Conservation (phyloP, 768 basidiomycete genomes). For the Trametes cinnabarina region DNA sequence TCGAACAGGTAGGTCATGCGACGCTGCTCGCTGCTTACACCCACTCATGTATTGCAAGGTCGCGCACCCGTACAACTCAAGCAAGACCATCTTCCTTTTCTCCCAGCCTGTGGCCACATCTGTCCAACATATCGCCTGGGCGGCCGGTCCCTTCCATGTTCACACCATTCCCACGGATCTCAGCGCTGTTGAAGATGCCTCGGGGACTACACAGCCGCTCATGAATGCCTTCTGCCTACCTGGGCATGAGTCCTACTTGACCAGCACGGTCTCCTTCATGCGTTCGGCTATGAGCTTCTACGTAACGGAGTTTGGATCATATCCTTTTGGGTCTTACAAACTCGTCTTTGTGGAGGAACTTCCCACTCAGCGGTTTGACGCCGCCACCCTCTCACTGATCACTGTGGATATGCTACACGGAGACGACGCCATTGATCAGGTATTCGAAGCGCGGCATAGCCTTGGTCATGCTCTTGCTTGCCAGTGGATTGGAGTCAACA, state of each 20-base stretch:
- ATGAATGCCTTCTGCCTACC: constrained; percentile 94
- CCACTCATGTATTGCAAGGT: constrained; percentile 47
- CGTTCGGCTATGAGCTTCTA: constrained; percentile 92
- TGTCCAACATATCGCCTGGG: constrained; percentile 95
- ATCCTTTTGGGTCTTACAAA: constrained; percentile 94
- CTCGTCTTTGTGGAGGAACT: constrained; percentile 91
- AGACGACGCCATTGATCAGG: constrained; percentile 89
- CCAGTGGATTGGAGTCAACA: constrained; percentile 97
- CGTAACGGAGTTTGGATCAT: constrained; percentile 88
- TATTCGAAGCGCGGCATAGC: constrained; percentile 82
- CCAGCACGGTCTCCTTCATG: constrained; percentile 69
- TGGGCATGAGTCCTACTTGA: constrained; percentile 73
- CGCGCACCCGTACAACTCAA: constrained; percentile 88
- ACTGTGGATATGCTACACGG: constrained; percentile 82
- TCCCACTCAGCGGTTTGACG: constrained; percentile 77
- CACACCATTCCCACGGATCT: constrained; percentile 64
- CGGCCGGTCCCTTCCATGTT: constrained; percentile 91
- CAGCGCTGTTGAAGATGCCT: constrained; percentile 56
- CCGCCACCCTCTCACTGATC: constrained; percentile 78
- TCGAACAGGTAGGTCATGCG: constrained; percentile 72
- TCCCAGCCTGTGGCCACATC: constrained; percentile 84
- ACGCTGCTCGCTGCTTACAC: not conserved
- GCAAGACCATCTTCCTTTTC: constrained; percentile 93
- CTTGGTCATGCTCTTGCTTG: constrained; percentile 87
- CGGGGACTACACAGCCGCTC: constrained; percentile 60